phyloP scores from a whole-genome alignment of 805 yeast genomes.

The Teunomyces gatunensis region DNA sequence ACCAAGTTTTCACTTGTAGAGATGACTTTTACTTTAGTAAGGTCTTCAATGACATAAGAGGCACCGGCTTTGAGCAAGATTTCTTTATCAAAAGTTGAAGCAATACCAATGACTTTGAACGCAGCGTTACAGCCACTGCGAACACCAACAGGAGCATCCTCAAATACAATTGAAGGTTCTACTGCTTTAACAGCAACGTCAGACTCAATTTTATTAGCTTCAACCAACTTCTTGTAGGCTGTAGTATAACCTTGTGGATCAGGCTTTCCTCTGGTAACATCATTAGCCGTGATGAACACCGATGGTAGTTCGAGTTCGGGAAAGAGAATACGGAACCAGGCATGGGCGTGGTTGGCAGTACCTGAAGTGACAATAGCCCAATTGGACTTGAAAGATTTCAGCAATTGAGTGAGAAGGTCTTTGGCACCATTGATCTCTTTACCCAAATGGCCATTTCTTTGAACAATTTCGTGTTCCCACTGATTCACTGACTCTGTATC shows the following conservation, averaged over 20 bases:
- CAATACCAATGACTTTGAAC: conserved; percentile 17
- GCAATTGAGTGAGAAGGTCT: conserved; percentile 6
- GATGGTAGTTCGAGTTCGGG: conserved; percentile 7
- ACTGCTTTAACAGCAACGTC: not conserved
- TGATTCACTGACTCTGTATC: conserved; percentile 6
- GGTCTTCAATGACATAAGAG: conserved; percentile 15
- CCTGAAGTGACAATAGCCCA: conserved; percentile 24
- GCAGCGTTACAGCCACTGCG: conserved; percentile 18
- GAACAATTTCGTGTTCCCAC: conserved; percentile 13
- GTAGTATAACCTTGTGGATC: conserved; percentile 18
- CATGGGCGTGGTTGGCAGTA: conserved; percentile 15
- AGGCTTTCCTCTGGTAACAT: conserved; percentile 18
- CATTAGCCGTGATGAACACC: conserved; percentile 20
- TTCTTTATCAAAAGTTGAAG: conserved; percentile 16
- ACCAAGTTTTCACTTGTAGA: not conserved
- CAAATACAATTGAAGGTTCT: conserved; percentile 15
- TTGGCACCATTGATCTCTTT: conserved; percentile 13
- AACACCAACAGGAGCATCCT: conserved; percentile 21
- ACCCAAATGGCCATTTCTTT: conserved; percentile 17
- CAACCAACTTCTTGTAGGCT: conserved; percentile 1
- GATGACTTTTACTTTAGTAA: conserved; percentile 9
- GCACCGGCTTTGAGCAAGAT: conserved; percentile 16
- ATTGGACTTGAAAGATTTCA: not conserved
- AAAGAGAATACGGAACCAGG: conserved; percentile 15
- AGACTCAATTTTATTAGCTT: conserved; percentile 6